Base-by-base conservation (phyloP, 345 rosid species). In the Ceriops decandra region DNA sequence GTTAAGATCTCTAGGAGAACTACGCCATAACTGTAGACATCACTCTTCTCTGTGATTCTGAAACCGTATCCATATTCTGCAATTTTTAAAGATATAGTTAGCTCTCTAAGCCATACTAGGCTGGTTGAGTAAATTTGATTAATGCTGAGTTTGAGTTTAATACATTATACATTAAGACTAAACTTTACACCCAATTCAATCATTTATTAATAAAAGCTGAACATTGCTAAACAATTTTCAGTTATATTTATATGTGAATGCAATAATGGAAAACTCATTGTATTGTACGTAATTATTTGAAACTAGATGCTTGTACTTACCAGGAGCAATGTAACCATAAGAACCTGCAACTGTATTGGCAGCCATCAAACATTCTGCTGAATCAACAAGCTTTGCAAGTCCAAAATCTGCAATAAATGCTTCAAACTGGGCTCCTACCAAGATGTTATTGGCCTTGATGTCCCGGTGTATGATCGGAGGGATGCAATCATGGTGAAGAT, bases 271-370 rank as follows among this genome's bases (percentile, higher is more conserved):
- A 13, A 11, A 13, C 49, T 42, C 17, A 42, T 42, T 2, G 4
- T 11, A 42, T 42, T 42, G 49, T 42, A 13, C 42, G 10, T 6
- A 59, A 53, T 21, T 30, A 30, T 42, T 54, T 2, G 36, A 69
- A 60, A 54, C 22, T 20, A 54, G 59, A 28, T n/a, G 62, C 56
- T 31, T 63, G 1, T 51, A 84, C 81, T 82, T 56, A 88, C 93
- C 93, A 1, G 93, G 93, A 65, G 90, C 90, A 69, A 88, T 88
- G 85, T 88, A 88, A 13, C 93, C 93, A 64, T 85, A 88, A 52
- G 93, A 88, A 13, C 93, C 93, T 27, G 93, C 90, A 35, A 88
- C 80, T 16, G 81, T 75, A 58, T 81, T 71, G 54, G 93, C 81
- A 56, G 73, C 81, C 47, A 71, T 67, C 0, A 85, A 77, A 69